phyloP scores from a whole-genome alignment of 768 basidiomycete genomes.

The Lenzites betulinus region DNA sequence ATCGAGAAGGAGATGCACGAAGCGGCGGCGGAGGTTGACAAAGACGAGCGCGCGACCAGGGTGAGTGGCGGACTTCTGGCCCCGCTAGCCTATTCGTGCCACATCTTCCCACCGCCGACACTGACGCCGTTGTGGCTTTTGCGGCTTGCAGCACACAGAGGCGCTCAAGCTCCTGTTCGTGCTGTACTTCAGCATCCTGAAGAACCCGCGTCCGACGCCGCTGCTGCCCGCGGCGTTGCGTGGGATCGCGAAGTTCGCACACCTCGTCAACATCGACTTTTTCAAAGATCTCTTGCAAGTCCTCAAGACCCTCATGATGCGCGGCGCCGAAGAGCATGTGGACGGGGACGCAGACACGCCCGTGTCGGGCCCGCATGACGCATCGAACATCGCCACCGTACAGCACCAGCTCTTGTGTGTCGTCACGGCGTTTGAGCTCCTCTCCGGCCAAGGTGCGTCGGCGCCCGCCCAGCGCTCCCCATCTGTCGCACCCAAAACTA shows the following conservation, averaged over 20 bases:
- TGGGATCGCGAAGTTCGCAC: conserved; percentile 92
- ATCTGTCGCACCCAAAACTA: conserved; percentile 10
- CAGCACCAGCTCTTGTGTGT: conserved; percentile 79
- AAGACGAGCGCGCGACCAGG: conserved; percentile 80
- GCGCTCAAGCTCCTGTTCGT: conserved; percentile 97
- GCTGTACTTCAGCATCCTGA: conserved; percentile 94
- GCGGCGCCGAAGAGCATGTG: conserved; percentile 43
- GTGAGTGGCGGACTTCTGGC: conserved; percentile 49
- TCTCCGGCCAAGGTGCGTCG: conserved; percentile 88
- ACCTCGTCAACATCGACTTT: conserved; percentile 97
- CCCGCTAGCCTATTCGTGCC: conserved; percentile 6
- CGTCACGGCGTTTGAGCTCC: conserved; percentile 94
- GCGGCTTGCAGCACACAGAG: conserved; percentile 80
- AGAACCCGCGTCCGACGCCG: conserved; percentile 75
- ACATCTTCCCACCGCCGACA: conserved; percentile 22
- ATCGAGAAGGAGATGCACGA: conserved; percentile 92
- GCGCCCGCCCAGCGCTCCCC: conserved; percentile 1
- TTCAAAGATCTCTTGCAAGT: conserved; percentile 94
- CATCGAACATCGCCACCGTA: conserved; percentile 42
- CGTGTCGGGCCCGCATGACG: conserved; percentile 16
- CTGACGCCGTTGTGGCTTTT: conserved; percentile 10
- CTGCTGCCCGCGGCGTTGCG: conserved; percentile 86
- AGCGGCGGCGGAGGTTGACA: conserved; percentile 91
- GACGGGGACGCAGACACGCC: conserved; percentile 30
- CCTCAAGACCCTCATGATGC: conserved; percentile 72